Evolutionary conservation across 805 yeast species (phyloP).

Genomic region (Candida nanaspora): DNA sequence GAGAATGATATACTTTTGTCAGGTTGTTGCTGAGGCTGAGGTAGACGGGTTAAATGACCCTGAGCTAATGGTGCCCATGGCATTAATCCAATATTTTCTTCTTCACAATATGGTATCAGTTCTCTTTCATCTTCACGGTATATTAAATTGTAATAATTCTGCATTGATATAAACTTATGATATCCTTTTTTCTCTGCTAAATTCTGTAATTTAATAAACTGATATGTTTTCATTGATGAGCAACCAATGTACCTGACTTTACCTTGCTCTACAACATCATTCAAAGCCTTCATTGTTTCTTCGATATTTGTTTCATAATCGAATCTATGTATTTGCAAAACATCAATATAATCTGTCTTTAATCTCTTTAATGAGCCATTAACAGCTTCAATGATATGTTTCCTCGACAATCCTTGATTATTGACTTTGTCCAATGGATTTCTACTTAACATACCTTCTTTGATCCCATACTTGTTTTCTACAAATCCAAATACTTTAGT

Average conservation of each 20-base stretch:
- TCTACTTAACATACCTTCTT: background rate
- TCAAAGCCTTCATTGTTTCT: slow-evolving; percentile 50
- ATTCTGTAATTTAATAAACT: slow-evolving; percentile 46
- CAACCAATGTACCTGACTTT: slow-evolving; percentile 52
- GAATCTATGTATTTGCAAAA: slow-evolving; percentile 49
- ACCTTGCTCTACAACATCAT: slow-evolving; percentile 41
- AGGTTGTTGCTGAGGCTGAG: too few species aligned
- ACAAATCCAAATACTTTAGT: slow-evolving; percentile 15
- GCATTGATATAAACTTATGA: slow-evolving; percentile 53
- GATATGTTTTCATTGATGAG: slow-evolving; percentile 48
- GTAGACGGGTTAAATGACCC: slow-evolving; percentile 26
- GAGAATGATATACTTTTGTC: too few species aligned
- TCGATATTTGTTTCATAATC: slow-evolving; percentile 40
- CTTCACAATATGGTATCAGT: slow-evolving; percentile 45
- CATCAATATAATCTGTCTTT: slow-evolving; percentile 42
- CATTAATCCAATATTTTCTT: slow-evolving; percentile 44
- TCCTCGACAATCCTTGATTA: slow-evolving; percentile 33
- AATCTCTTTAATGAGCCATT: slow-evolving; percentile 33
- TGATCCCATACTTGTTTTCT: background rate
- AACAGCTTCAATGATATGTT: slow-evolving; percentile 40
- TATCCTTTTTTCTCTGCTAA: slow-evolving; percentile 50
- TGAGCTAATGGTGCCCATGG: slow-evolving; percentile 60
- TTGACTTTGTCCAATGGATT: slow-evolving; percentile 18
- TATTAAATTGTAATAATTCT: slow-evolving; percentile 46
- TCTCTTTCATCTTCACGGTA: slow-evolving; percentile 60